These are phyloP conservation scores for Plantago ovata DNA, from an alignment of 257 asterid species.

Conservation along the genomic window DNA sequence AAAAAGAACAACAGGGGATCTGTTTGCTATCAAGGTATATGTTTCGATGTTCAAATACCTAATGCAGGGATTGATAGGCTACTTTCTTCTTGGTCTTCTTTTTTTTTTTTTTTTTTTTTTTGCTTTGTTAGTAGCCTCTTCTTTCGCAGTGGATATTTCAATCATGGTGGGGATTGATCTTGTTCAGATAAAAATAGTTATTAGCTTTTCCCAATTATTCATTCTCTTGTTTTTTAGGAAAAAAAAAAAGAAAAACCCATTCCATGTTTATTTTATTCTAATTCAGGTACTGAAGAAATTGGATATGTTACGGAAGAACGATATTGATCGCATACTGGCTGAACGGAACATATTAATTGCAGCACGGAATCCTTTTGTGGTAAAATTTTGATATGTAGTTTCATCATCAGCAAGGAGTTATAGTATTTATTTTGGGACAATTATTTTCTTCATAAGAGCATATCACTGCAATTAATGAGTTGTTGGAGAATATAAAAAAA, in stretches of 20 bases:
- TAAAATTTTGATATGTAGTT: conserved; percentile 29
- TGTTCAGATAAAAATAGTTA: too few relatives aligned
- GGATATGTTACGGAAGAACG: conserved; percentile 93
- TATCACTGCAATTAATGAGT: conserved; percentile 1
- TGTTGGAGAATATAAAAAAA: neutral
- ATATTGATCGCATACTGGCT: conserved; percentile 88
- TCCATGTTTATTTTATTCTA: conserved; percentile 19
- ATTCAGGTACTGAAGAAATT: conserved; percentile 86
- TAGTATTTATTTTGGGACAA: conserved; percentile 7
- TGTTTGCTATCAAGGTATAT: conserved; percentile 86
- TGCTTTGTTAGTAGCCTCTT: too few relatives aligned
- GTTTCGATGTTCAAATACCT: conserved; percentile 1
- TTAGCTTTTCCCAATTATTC: too few relatives aligned
- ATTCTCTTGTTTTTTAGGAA: too few relatives aligned
- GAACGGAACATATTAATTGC: conserved; percentile 94
- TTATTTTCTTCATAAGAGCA: conserved; percentile 8
- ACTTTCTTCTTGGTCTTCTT: too few relatives aligned
- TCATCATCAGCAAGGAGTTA: conserved; percentile 20
- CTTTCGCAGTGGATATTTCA: too few relatives aligned
- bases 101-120: too few relatives aligned
- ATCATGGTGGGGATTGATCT: too few relatives aligned
- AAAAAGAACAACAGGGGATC: conserved; percentile 90
- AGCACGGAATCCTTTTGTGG: conserved; percentile 97
- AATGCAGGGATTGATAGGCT: too few relatives aligned
- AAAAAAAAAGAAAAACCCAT: too few relatives aligned